Evolutionary conservation across 2,329 filamentous ascomycete genomes (phyloP).

Genomic region (Aspergillus sp.): DNA sequence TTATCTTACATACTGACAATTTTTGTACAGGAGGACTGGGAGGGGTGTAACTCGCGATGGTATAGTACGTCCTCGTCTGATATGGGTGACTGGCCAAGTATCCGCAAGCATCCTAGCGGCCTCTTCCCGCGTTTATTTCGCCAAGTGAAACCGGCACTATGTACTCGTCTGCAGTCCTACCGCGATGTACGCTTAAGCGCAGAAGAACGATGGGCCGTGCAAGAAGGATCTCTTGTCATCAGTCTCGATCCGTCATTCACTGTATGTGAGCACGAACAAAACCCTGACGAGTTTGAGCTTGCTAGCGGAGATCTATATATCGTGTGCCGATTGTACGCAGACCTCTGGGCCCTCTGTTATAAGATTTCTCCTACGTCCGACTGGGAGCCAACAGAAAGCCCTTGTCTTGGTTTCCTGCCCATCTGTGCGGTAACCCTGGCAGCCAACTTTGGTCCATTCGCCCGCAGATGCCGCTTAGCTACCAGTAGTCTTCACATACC

Average conservation of each 20-base stretch:
- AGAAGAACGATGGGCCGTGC: conserved; percentile 24
- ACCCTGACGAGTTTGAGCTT: conserved; percentile 27
- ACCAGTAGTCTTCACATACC: neutral
- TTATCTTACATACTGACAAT: neutral
- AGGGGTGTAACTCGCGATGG: neutral
- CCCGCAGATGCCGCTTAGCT: conserved; percentile 16
- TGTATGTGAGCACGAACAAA: conserved; percentile 12
- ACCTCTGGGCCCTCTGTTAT: conserved; percentile 34
- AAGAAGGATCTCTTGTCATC: conserved; percentile 30
- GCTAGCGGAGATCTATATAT: conserved; percentile 27
- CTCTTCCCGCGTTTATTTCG: conserved; percentile 5
- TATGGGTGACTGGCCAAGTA: neutral
- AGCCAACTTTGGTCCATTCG: conserved; percentile 27
- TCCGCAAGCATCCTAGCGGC: neutral
- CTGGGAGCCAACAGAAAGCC: neutral
- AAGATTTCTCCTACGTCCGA: conserved; percentile 20
- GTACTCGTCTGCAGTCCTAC: conserved; percentile 21
- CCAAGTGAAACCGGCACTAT: conserved; percentile 18
- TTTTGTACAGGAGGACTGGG: conserved; percentile 1
- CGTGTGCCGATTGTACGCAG: conserved; percentile 30
- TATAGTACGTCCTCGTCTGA: neutral
- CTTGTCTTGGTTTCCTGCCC: conserved; percentile 28
- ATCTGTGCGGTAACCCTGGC: conserved; percentile 32
- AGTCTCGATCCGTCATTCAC: conserved; percentile 24
- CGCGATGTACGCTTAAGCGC: conserved; percentile 24